These are phyloP conservation scores for Arctium lappa DNA, from an alignment of 129 eudicot genomes.

Conservation along the genomic window DNA sequence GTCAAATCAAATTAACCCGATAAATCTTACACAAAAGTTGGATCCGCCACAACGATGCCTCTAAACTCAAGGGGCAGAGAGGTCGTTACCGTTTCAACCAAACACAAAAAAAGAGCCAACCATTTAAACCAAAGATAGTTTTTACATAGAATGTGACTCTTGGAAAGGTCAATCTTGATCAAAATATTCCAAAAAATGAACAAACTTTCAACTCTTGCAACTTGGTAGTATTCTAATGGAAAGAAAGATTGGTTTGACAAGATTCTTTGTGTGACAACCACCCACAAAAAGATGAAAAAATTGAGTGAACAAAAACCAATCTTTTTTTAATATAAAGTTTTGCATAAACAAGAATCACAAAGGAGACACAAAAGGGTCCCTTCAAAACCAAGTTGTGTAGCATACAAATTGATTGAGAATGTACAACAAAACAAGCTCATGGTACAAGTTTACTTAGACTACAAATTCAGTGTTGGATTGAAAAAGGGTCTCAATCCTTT, in stretches of 20 bases:
- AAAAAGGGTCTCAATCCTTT: slow-evolving; percentile 49
- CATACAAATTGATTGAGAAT: slow-evolving; percentile 20
- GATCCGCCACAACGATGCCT: neutral
- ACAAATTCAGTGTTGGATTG: slow-evolving; percentile 31
- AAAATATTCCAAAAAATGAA: slow-evolving; percentile 10
- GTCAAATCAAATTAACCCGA: too few species aligned
- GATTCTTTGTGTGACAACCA: slow-evolving; percentile 31
- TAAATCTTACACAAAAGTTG: too few species aligned
- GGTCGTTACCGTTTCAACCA: neutral
- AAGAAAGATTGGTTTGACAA: slow-evolving; percentile 22
- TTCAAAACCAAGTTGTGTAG: slow-evolving; percentile 9
- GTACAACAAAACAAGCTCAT: slow-evolving; percentile 27
- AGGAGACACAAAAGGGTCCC: slow-evolving; percentile 23
- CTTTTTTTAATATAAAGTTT: slow-evolving; percentile 19
- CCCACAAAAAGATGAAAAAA: slow-evolving; percentile 30
- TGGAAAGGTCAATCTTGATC: slow-evolving; percentile 10
- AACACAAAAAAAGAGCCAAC: neutral
- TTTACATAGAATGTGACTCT: slow-evolving; percentile 3
- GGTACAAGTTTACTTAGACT: slow-evolving; percentile 31
- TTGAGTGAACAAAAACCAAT: slow-evolving; percentile 35
- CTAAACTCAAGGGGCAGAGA: neutral
- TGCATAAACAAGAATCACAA: slow-evolving; percentile 33
- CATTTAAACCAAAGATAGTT: neutral
- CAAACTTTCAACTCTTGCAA: slow-evolving; percentile 6
- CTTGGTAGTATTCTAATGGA: slow-evolving; percentile 4